phyloP scores from a whole-genome alignment of 2,329 filamentous ascomycete genomes.

The Aspergillus fumigatus region DNA sequence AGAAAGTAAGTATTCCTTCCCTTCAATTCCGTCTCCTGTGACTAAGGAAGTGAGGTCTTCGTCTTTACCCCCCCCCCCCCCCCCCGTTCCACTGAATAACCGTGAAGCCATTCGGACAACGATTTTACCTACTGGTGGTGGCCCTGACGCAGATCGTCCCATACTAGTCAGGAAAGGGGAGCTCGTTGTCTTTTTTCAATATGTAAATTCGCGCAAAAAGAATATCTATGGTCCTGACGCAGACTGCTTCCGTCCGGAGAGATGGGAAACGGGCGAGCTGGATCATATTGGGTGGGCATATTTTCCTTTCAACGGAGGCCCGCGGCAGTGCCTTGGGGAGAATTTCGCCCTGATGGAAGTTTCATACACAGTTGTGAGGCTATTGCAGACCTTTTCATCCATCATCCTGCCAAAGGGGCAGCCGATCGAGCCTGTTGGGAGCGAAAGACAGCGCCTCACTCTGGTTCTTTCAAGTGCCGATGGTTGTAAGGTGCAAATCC shows the following conservation, averaged over 20 bases:
- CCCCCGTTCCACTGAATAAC: conserved; percentile 37
- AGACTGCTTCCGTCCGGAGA: conserved; percentile 19
- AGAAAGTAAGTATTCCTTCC: conserved; percentile 5
- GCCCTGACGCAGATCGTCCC: conserved; percentile 44
- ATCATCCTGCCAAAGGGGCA: too few relatives aligned
- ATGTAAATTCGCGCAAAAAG: conserved; percentile 42
- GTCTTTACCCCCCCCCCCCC: conserved; percentile 37
- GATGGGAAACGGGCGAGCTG: conserved; percentile 20
- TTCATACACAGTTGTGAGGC: conserved; percentile 19
- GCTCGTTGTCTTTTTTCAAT: conserved; percentile 20
- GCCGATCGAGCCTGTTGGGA: too few relatives aligned
- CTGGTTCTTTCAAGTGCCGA: too few relatives aligned
- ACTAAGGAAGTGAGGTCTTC: conserved; percentile 14
- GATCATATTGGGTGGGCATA: conserved; percentile 24
- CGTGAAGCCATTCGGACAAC: conserved; percentile 32
- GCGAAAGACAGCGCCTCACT: too few relatives aligned
- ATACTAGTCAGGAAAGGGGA: conserved; percentile 26
- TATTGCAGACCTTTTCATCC: conserved; percentile 6
- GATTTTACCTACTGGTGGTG: conserved; percentile 47
- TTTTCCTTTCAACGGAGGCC: conserved; percentile 29
- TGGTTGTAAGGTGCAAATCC: too few relatives aligned
- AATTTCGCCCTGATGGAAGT: conserved; percentile 18
- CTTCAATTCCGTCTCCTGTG: not conserved
- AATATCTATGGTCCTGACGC: conserved; percentile 21
- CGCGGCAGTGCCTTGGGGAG: conserved; percentile 22